Conservation (phyloP, 352 stramenopile genomes). For the Phytophthora podocarpi region DNA sequence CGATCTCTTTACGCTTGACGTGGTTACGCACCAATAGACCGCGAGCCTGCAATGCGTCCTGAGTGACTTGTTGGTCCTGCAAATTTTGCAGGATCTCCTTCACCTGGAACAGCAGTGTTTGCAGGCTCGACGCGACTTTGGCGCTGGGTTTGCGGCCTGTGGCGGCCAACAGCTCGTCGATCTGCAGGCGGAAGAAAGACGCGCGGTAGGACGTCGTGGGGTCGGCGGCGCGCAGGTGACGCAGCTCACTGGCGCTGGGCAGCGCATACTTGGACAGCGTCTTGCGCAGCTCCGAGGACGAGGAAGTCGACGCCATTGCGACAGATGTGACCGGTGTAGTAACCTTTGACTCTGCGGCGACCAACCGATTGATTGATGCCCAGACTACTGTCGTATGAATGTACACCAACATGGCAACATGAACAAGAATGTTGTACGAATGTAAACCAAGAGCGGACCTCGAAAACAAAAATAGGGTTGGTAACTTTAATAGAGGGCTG, state of each 20-base stretch:
- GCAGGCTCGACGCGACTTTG: slow-evolving; percentile 52
- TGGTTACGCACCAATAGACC: slow-evolving; percentile 73
- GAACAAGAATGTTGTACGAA: no score
- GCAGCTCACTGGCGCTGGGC: slow-evolving; percentile 84
- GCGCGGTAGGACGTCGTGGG: slow-evolving; percentile 72
- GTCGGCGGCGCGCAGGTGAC: slow-evolving; percentile 79
- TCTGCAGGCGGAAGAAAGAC: slow-evolving; percentile 88
- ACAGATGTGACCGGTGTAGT: no score
- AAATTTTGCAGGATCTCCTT: slow-evolving; percentile 78
- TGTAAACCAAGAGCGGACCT: no score
- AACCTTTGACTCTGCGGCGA: slow-evolving; percentile 13
- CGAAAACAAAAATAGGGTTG: no score
- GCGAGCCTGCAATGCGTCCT: slow-evolving; percentile 61
- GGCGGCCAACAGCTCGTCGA: slow-evolving; percentile 83
- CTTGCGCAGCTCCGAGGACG: slow-evolving; percentile 58
- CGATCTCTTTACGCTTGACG: slow-evolving; percentile 85
- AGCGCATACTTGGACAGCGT: slow-evolving; percentile 89
- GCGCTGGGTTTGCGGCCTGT: slow-evolving; percentile 62
- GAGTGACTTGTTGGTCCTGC: slow-evolving; percentile 74
- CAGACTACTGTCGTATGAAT: slow-evolving; percentile 2
- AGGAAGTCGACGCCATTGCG: slow-evolving; percentile 18
- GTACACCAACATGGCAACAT: no score
- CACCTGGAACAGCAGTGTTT: slow-evolving; percentile 81
- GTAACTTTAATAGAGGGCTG: no score
- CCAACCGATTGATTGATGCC: slow-evolving; percentile 16